Base-by-base conservation (phyloP, 495 filamentous ascomycete genomes). In the Penicillium canescens region DNA sequence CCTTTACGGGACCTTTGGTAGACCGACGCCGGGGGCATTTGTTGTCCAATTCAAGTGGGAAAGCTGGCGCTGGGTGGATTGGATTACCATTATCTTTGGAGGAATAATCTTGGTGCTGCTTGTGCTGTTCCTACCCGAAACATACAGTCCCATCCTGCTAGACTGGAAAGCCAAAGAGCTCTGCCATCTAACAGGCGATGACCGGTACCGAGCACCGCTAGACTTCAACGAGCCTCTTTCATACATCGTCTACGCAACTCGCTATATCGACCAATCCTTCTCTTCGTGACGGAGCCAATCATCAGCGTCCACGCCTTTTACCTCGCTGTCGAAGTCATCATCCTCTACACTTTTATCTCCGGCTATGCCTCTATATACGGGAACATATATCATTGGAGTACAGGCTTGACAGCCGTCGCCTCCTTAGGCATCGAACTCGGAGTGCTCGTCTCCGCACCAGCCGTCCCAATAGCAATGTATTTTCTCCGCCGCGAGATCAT, bases 301-400 rank as follows among this genome's bases (percentile, higher is more conserved):
- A 71, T 78, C 42, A 68, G 71, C 21, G 65, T 73, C 0, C 63
- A 85, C 14, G 69, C 76, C 1, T 43, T 76, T 2, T 85, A 84
- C 52, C 65, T 85, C 14, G 71, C 77, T 0, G 60, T 85, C 6
- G 68, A 86, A 23, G 86, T 85, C 60, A 76, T 83, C 42, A 70
- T 87, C 10, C 71, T 86, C 0, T 87, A 85, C 62, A 79, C 80
- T 13, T 86, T 85, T 60, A 66, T 84, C 7, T 72, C 78, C 14
- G 83, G 82, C 10, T 88, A 83, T 57, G 71, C 72, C 12, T 78
- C 75, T 59, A 77, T 87, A 54, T 89, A 83, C 59, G 60, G 67
- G 20, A 70, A 79, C 0, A 76, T 71, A 1, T 79, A 86, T 52
- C 62, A 68, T 9, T 72, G 82, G 36, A 67, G 65, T 0, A 34